Evolutionary conservation across 2,329 filamentous ascomycete species (phyloP), one percentile per base, ranked within the genome.

Genomic region (Aspergillus spinulosporus): DNA sequence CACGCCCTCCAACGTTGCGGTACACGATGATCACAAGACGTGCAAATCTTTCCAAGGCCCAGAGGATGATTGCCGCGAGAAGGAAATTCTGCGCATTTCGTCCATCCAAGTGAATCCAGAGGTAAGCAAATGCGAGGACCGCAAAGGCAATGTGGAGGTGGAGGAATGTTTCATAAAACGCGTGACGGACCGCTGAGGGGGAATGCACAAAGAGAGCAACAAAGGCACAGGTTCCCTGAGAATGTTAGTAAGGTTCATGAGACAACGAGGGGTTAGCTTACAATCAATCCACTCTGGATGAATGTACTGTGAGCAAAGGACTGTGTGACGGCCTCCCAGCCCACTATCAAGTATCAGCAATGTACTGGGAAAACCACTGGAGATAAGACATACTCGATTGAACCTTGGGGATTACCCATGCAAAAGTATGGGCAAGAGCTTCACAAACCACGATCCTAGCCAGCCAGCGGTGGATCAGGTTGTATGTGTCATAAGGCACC

Each of bases 81-180:
- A 96, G 81, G 80, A 89, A 96, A 1, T 86, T 80, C 45, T 89
- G 78, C 68, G 93, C 88, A 2, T 88, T 83, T 4, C 91, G 77
- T 3, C 79, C 73, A 29, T 90, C 84, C 7, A 89, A 85, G 77
- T 97, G 94, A 37, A 92, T 78, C 82, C 87, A 94, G 6, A 92
- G 86, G 66, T 86, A 87, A 55, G 84, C 79, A 49, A 97, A 83
- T 47, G 80, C 78, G 52, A 90, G 69, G 36, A 88, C 73, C 39
- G 87, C 91, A 49, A 96, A 77, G 37, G 89, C 72, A 64, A 96
- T 92, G 76, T 97, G 94, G 31, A 88, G 75, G 70, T 89, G 90
- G 65, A 97, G 82, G 77, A 99, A 99, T 1, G 91, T 95, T 76
- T 99, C 94, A 77, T 99, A 99, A 72, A 96, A 97, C 39, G 92